Evolutionary conservation across 1,284 basidiomycete species (phyloP).

Genomic region (Ustilago xerochloae): DNA sequence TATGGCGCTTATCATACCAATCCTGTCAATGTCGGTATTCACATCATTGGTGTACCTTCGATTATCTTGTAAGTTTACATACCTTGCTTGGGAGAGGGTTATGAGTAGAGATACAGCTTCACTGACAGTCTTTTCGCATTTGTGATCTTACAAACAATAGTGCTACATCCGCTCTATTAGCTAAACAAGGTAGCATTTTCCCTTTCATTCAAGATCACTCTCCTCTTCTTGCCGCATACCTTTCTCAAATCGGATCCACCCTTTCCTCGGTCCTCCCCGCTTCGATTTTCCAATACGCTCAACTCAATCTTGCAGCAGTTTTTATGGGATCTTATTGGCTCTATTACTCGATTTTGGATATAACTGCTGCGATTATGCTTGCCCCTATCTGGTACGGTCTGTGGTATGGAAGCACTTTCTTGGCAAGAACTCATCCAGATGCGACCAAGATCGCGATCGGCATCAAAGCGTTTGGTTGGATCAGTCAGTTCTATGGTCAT

Average conservation of each 20-base stretch:
- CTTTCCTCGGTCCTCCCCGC: constrained; percentile 26
- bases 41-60: constrained; percentile 59
- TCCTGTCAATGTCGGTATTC: constrained; percentile 59
- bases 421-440: constrained; percentile 32
- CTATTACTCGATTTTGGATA: constrained; percentile 58
- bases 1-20: constrained; percentile 64
- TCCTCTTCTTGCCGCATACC: constrained; percentile 33
- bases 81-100: no score
- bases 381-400: constrained; percentile 51
- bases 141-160: constrained; percentile 8
- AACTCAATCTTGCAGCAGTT: constrained; percentile 36
- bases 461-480: constrained; percentile 51
- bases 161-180: constrained; percentile 27
- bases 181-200: constrained; percentile 43
- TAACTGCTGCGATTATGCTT: constrained; percentile 42
- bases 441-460: constrained; percentile 33
- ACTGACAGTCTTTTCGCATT: no score
- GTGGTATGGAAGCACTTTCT: constrained; percentile 30
- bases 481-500: constrained; percentile 62
- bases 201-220: constrained; percentile 33
- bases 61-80: constrained; percentile 52
- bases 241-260: constrained; percentile 30
- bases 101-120: no score
- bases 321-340: constrained; percentile 54
- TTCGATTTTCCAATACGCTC: constrained; percentile 27